A percentile compares a stretch with the other conserved stretches of the same genome.
phyloP scores from a whole-genome alignment of 345 rosid genomes.

The Salix brachista region DNA sequence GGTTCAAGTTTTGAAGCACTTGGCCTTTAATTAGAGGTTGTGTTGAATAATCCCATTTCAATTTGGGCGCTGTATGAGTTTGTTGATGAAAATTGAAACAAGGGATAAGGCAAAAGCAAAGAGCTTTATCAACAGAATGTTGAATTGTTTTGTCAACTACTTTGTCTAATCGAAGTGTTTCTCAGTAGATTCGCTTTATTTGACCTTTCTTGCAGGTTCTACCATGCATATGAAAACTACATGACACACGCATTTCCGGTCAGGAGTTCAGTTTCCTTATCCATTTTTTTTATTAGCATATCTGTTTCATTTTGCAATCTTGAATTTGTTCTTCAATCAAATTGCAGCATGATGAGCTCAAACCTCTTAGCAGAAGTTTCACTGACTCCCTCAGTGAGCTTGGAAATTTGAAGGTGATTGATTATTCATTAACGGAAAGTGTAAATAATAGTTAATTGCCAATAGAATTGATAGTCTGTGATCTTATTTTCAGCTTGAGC shows the following conservation, averaged over 20 bases:
- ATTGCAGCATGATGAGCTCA: conserved; percentile 88
- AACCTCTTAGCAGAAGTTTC: conserved; percentile 76
- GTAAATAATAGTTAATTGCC: background rate
- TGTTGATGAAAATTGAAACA: background rate
- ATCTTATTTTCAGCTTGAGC: conserved; percentile 69
- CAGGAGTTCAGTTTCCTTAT: conserved; percentile 24
- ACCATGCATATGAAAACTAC: conserved; percentile 94
- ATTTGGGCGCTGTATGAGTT: background rate
- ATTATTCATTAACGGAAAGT: background rate
- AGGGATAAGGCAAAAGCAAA: background rate
- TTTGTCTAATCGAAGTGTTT: background rate
- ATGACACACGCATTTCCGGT: conserved; percentile 88
- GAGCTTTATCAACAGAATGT: background rate
- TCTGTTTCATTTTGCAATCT: background rate
- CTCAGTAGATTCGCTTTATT: background rate
- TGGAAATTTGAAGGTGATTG: conserved; percentile 78
- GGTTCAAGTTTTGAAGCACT: background rate
- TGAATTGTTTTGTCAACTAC: background rate
- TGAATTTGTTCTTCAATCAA: conserved; percentile 2
- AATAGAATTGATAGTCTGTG: conserved; percentile 11
- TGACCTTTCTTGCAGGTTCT: conserved; percentile 54
- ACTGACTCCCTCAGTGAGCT: conserved; percentile 94
- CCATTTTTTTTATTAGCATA: background rate
- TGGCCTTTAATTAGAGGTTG: background rate
- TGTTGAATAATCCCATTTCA: background rate